These are phyloP conservation scores for Coemansia reversa DNA, from an alignment of 192 early-diverging fungal species.

Conservation along the genomic window DNA sequence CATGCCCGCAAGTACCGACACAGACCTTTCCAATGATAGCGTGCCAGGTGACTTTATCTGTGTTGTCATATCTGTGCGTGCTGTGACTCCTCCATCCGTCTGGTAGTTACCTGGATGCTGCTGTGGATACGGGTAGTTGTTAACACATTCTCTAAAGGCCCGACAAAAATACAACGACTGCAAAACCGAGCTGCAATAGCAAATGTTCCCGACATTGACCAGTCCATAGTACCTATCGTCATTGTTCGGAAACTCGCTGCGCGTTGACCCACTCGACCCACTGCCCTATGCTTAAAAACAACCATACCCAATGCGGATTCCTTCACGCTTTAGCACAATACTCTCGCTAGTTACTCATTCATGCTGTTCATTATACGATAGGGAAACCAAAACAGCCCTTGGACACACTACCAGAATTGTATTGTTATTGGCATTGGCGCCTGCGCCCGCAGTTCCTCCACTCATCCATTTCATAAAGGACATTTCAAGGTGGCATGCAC, in stretches of 20 bases:
- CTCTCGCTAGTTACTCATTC: neutral
- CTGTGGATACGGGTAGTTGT: slow-evolving; percentile 67
- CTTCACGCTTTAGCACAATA: neutral
- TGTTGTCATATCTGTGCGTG: slow-evolving; percentile 1
- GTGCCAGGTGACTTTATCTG: slow-evolving; percentile 11
- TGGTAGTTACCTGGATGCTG: slow-evolving; percentile 13
- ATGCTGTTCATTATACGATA: neutral
- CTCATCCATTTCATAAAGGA: slow-evolving; percentile 73
- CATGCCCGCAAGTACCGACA: slow-evolving; percentile 7
- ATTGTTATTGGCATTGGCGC: slow-evolving; percentile 20
- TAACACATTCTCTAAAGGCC: slow-evolving; percentile 91
- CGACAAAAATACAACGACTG: slow-evolving; percentile 95
- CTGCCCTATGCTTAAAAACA: slow-evolving; percentile 19
- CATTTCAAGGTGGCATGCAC: slow-evolving; percentile 36
- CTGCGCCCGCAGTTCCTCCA: slow-evolving; percentile 18
- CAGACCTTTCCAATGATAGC: slow-evolving; percentile 13
- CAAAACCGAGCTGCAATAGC: slow-evolving; percentile 94
- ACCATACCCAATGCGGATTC: neutral
- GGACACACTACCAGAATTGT: slow-evolving; percentile 9
- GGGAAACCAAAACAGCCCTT: neutral
- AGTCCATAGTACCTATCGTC: slow-evolving; percentile 83
- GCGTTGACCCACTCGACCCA: slow-evolving; percentile 16
- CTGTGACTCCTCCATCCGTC: neutral
- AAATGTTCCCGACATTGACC: slow-evolving; percentile 74
- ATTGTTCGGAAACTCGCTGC: slow-evolving; percentile 56